Evolutionary conservation across 2,329 filamentous ascomycete genomes (phyloP).

Genomic region (Colletotrichum higginsianum): DNA sequence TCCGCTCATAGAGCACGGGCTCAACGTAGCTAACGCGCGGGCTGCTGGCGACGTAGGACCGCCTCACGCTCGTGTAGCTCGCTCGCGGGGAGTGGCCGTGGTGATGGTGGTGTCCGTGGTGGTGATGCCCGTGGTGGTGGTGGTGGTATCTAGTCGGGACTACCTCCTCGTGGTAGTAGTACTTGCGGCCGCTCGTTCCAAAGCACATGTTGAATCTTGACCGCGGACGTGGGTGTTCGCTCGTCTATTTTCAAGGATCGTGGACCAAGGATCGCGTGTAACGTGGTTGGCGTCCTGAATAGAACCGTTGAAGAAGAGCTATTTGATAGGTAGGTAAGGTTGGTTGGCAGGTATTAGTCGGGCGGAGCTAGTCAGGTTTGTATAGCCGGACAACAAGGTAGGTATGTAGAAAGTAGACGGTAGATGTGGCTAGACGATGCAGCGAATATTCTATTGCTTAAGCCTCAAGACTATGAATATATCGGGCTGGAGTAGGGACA

Average conservation of each 20-base stretch:
- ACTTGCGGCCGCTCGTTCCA: constrained; percentile 56
- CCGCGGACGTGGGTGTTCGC: neutral
- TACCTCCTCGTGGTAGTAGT: constrained; percentile 71
- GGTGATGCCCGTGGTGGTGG: constrained; percentile 52
- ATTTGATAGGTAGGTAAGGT: neutral
- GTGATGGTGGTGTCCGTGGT: constrained; percentile 54
- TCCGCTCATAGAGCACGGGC: constrained; percentile 56
- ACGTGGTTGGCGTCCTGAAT: neutral
- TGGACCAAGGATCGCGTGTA: neutral
- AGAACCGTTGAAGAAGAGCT: neutral
- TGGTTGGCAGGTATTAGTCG: neutral
- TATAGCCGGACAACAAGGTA: neutral
- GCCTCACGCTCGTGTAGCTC: constrained; percentile 60
- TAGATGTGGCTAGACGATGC: constrained; percentile 27
- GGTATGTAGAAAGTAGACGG: neutral
- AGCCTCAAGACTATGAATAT: constrained; percentile 26
- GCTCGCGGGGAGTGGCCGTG: constrained; percentile 56
- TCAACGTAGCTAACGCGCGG: constrained; percentile 60
- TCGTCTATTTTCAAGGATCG: neutral
- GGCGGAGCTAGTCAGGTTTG: constrained; percentile 1
- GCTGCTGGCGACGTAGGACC: constrained; percentile 54
- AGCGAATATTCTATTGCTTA: constrained; percentile 33
- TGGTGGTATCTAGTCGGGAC: constrained; percentile 60
- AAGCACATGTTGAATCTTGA: constrained; percentile 64
- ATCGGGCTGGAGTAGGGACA: neutral